Evolutionary conservation across 768 basidiomycete species (phyloP), one percentile per base, ranked within the genome.

Genomic region (Tephrocybe sp.): DNA sequence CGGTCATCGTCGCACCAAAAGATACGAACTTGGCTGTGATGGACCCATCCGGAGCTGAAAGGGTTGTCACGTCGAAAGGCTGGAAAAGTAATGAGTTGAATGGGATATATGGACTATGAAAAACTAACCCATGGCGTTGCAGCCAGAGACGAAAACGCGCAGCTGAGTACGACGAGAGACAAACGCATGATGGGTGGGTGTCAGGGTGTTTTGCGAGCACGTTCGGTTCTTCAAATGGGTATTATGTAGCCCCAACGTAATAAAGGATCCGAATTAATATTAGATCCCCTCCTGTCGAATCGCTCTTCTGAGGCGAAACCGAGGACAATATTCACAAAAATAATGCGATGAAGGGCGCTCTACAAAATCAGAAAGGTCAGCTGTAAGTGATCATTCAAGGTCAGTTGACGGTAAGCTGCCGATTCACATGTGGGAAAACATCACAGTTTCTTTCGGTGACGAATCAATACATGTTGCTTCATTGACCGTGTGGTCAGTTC

Each of bases 21-120:
- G 76, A 74, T 12, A 83, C 77, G 52, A 83, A 81, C 43, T 75
- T 80, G 13, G 80, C 82, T 4, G 70, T 74, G 49, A 80, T 71
- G n/a, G 78, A 80, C 5, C 74, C 76, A 58, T 82, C 80, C 0
- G 77, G 76, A 1, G 79, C 72, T 8, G 67, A 64, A 44, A 82
- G 60, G 25, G 71, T 72, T 2, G 72, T 75, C 13, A 71, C 52
- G 47, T 80, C 73, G 59, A 80, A 78, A 0, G 76, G 75, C 77
- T 79, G 42, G 19, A 21, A 16, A 12, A 4, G 8, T 24, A 0
- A 7, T 36, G 1, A 38, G 24, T 8, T 18, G 4, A 23, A 21
- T 4, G 6, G 12, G 8, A 23, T 10, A 8, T 16, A 7, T 15
- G 10, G 11, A 21, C n/a, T n/a, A 2, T 25, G 34, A 33, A 25